Evolutionary conservation across 2,329 filamentous ascomycete species (phyloP).

Genomic region (Didymosphaeria variabile): DNA sequence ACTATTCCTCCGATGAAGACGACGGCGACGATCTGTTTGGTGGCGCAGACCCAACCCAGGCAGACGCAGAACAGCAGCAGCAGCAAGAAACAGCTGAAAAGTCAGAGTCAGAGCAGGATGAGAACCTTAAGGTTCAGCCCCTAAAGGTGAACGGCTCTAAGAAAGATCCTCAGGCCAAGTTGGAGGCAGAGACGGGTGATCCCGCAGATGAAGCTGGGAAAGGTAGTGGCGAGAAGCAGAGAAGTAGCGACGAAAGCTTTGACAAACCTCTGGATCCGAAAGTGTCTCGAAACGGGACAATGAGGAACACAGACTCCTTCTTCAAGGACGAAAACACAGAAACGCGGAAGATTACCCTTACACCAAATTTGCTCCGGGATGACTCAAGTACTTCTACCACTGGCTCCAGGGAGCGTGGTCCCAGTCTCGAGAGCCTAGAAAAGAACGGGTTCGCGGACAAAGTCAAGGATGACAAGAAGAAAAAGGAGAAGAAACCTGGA

Average conservation of each 20-base stretch:
- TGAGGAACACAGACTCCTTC: constrained; percentile 94
- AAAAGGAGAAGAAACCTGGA: constrained; percentile 73
- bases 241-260: constrained; percentile 74
- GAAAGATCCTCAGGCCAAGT: constrained; percentile 34
- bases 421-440: constrained; percentile 80
- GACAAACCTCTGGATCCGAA: constrained; percentile 55
- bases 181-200: constrained; percentile 36
- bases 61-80: constrained; percentile 28
- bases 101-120: constrained; percentile 55
- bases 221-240: constrained; percentile 56
- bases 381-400: constrained; percentile 63
- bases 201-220: constrained; percentile 50
- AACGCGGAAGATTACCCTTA: constrained; percentile 96
- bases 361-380: constrained; percentile 88
- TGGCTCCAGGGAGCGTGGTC: constrained; percentile 58
- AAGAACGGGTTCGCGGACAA: constrained; percentile 72
- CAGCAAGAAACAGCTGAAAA: constrained; percentile 33
- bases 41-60: constrained; percentile 44
- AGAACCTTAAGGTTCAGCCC: constrained; percentile 47
- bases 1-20: constrained; percentile 85
- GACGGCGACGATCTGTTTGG: constrained; percentile 55
- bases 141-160: constrained; percentile 47
- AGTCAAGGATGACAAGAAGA: constrained; percentile 75
- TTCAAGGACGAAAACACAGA: constrained; percentile 96
- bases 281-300: constrained; percentile 79